phyloP scores from a whole-genome alignment of 805 yeast genomes.

The Yarrowia deformans region DNA sequence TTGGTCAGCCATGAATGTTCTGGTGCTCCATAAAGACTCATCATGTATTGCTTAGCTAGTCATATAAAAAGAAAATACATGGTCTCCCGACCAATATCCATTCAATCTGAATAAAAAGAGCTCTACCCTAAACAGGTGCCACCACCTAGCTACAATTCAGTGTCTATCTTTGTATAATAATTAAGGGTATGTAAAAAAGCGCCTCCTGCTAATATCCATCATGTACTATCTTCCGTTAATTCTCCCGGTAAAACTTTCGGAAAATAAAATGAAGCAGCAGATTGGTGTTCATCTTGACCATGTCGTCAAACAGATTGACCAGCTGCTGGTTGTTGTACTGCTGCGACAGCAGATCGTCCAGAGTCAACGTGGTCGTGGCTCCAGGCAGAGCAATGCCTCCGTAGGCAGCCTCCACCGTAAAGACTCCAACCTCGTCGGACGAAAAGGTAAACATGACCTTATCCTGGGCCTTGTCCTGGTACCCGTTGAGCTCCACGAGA shows the following conservation, averaged over 20 bases:
- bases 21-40: too few relatives aligned
- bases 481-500: slow-evolving; percentile 65
- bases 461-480: slow-evolving; percentile 58
- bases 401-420: slow-evolving; percentile 75
- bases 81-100: too few relatives aligned
- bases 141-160: too few relatives aligned
- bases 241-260: slow-evolving; percentile 71
- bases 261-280: slow-evolving; percentile 73
- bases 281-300: slow-evolving; percentile 73
- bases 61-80: too few relatives aligned
- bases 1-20: too few relatives aligned
- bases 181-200: slow-evolving; percentile 5
- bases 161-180: not conserved
- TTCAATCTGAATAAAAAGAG: too few relatives aligned
- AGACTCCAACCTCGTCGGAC: slow-evolving; percentile 75
- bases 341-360: slow-evolving; percentile 73
- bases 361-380: slow-evolving; percentile 59
- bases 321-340: slow-evolving; percentile 72
- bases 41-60: too few relatives aligned
- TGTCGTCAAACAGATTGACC: slow-evolving; percentile 68
- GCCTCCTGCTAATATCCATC: not conserved
- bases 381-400: slow-evolving; percentile 67
- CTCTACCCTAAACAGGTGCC: too few relatives aligned
- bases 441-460: slow-evolving; percentile 77
- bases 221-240: not conserved